A percentile compares a stretch with the other conserved stretches of the same genome.
phyloP scores from a whole-genome alignment of 805 yeast species.

The Wickerhamiella sorbophila region DNA sequence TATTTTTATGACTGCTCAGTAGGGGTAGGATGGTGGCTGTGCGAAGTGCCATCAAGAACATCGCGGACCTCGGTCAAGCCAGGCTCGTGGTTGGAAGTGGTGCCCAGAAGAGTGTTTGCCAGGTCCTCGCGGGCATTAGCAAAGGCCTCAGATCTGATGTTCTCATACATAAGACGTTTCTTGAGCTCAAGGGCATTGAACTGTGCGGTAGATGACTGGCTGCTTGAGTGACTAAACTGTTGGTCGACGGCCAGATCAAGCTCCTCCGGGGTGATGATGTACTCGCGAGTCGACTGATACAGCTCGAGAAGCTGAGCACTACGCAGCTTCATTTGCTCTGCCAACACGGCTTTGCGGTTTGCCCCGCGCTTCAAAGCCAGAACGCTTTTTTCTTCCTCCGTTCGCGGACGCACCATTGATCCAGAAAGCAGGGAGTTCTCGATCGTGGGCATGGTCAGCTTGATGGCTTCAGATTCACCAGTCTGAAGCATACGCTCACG shows the following conservation, averaged over 20 bases:
- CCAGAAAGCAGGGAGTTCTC: slow-evolving; percentile 41
- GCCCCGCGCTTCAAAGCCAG: slow-evolving; percentile 46
- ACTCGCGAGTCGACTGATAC: slow-evolving; percentile 54
- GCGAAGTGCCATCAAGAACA: slow-evolving; percentile 9
- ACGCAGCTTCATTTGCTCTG: slow-evolving; percentile 37
- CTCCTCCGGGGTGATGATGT: slow-evolving; percentile 59
- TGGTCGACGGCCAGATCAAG: slow-evolving; percentile 42
- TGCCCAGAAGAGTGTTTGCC: slow-evolving; percentile 1
- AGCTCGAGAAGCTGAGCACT: slow-evolving; percentile 49
- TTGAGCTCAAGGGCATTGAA: background rate
- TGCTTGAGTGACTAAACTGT: slow-evolving; percentile 28
- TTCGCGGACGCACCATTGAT: slow-evolving; percentile 58
- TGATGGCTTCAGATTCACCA: slow-evolving; percentile 32
- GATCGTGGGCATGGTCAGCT: slow-evolving; percentile 67
- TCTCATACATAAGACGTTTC: background rate
- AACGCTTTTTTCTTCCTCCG: slow-evolving; percentile 48
- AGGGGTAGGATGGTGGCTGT: background rate
- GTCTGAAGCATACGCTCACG: slow-evolving; percentile 23
- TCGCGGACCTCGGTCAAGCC: slow-evolving; percentile 22
- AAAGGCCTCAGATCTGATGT: background rate
- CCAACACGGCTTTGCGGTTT: slow-evolving; percentile 46
- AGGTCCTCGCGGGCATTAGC: background rate
- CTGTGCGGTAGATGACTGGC: background rate
- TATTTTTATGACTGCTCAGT: background rate
- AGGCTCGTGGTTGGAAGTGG: slow-evolving; percentile 17